Evolutionary conservation across 805 yeast genomes (phyloP), one percentile per base, ranked within the genome.

Genomic region (Wickerhamomyces canadensis): DNA sequence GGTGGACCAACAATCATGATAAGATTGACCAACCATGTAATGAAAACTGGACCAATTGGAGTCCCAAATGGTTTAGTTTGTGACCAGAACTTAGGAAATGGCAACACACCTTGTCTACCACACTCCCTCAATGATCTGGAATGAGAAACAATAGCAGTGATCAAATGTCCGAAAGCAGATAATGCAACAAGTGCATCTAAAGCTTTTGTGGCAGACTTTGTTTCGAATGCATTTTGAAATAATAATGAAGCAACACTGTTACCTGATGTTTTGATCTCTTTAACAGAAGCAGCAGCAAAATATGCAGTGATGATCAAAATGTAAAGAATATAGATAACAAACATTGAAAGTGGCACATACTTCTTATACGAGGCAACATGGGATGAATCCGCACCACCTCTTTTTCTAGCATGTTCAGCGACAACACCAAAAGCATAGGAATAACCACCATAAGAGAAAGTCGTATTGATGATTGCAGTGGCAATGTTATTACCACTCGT

Each of bases 1-100:
- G 91, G 89, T 23, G 84, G 84, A 7, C 87, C 89, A 35, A 81
- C 54, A 42, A 84, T 73, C 32, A 85, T 76, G 36, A 83, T 66
- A 27, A 79, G 57, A 61, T 87, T 81, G 16, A 83, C 78, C 31
- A 78, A 56, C 72, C 83, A 83, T 52, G 84, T 89, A 55, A 80
- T 78, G 48, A 78, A 67, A 36, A 84, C 65, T 35, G 88, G 91
- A 22, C 78, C 74, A 39, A 68, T 58, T 27, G 76, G 75, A 15
- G 72, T 54, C 35, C 56, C 58, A 48, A 67, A 68, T 5, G 75
- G 75, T 47, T 49, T 67, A 26, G 64, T 61, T 31, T 67, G 57
- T 13, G 69, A 68, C 53, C 65, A 70, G 37, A 68, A 61, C 35
- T 62, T 57, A 7, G 68, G 62, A 40, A 66, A 67, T 32, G 76